Conservation (phyloP, 1,139 yeast species). For the Hyphopichia pseudoburtonii region DNA sequence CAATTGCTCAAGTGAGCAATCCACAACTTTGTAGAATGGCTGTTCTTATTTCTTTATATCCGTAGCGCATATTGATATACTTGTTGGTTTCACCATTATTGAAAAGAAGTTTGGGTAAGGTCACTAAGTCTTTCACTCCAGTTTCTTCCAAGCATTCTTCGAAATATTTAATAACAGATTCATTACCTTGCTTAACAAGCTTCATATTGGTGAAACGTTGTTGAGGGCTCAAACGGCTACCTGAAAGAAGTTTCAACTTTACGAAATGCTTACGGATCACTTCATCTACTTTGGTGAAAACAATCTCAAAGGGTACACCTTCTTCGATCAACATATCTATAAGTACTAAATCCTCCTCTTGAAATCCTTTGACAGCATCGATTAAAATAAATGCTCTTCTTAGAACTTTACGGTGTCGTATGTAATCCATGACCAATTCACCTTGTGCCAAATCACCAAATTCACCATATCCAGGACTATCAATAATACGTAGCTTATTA, state of each 20-base stretch:
- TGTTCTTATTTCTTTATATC: slow-evolving; percentile 37
- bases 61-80: slow-evolving; percentile 23
- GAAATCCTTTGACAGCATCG: slow-evolving; percentile 58
- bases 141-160: slow-evolving; percentile 19
- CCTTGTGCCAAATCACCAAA: slow-evolving; percentile 69
- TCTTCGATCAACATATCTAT: slow-evolving; percentile 47
- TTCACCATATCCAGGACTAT: slow-evolving; percentile 86
- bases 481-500: slow-evolving; percentile 62
- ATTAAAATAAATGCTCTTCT: slow-evolving; percentile 61
- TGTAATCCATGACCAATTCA: slow-evolving; percentile 59
- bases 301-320: slow-evolving; percentile 71
- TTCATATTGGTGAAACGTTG: slow-evolving; percentile 9
- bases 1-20: no score
- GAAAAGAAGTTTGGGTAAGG: slow-evolving; percentile 35
- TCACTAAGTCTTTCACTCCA: slow-evolving; percentile 22
- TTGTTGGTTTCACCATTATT: slow-evolving; percentile 30
- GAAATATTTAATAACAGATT: slow-evolving; percentile 23
- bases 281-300: slow-evolving; percentile 75
- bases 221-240: not conserved
- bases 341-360: slow-evolving; percentile 54
- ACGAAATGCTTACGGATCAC: slow-evolving; percentile 19
- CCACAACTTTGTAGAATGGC: slow-evolving; percentile 37
- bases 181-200: slow-evolving; percentile 20
- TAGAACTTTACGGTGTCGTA: slow-evolving; percentile 52
- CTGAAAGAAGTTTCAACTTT: slow-evolving; percentile 2